Conservation (phyloP, 2,329 filamentous ascomycete species). For the Hymenoscyphus linearis region DNA sequence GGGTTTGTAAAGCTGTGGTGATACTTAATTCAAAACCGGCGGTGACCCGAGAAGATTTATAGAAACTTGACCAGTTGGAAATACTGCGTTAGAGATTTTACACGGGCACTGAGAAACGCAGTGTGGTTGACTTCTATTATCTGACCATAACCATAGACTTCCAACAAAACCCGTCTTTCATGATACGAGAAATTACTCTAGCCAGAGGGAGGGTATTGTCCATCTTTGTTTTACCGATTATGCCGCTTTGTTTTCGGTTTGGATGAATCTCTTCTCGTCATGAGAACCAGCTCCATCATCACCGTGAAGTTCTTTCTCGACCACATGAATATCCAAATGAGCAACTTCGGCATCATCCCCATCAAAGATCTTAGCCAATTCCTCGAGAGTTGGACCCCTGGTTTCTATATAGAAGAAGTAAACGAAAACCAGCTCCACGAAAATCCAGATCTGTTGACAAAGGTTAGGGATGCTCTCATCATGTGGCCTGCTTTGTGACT, state of each 20-base stretch:
- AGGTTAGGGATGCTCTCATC: conserved; percentile 11
- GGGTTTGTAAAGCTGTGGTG: background rate
- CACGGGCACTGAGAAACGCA: background rate
- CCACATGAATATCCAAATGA: conserved; percentile 48
- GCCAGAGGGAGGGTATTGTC: background rate
- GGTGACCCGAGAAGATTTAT: background rate
- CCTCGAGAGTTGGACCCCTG: conserved; percentile 64
- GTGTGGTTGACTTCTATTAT: background rate
- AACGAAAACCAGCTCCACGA: conserved; percentile 55
- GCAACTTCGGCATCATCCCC: conserved; percentile 51
- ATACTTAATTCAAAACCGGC: too few species aligned
- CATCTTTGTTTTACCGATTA: background rate
- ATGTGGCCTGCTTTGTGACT: conserved; percentile 18
- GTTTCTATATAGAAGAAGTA: conserved; percentile 67
- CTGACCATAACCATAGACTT: background rate
- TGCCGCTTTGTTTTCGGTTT: conserved; percentile 6
- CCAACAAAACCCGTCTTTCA: background rate
- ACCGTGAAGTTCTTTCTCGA: conserved; percentile 45
- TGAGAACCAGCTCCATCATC: conserved; percentile 11
- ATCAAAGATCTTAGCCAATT: conserved; percentile 66
- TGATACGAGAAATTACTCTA: background rate
- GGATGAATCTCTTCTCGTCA: conserved; percentile 13
- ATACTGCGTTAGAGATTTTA: background rate
- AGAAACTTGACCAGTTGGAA: background rate
- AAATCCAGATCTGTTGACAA: conserved; percentile 46